Evolutionary conservation across 2,329 filamentous ascomycete genomes (phyloP), one percentile per base, ranked within the genome.

Genomic region (Rugonectria rugulosa): DNA sequence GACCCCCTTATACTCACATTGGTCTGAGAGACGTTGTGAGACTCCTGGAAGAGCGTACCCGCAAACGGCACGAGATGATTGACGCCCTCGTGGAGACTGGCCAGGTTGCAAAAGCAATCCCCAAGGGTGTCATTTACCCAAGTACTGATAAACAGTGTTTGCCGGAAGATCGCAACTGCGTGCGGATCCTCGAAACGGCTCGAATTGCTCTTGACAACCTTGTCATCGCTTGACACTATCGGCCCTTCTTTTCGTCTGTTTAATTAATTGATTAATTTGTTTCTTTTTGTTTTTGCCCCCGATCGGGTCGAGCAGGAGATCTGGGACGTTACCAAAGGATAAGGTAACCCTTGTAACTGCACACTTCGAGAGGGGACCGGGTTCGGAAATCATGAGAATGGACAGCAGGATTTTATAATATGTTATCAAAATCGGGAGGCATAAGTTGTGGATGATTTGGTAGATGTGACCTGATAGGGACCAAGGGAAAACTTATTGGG

Each of bases 21-120:
- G 84, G 84, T 0, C 72, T 88, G 4, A 81, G 76, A 64, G 83
- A 84, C 48, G 78, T 87, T 29, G 75, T 87, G 23, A 64, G 69
- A 10, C 70, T 79, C 56, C 77, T 88, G 70, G 83, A 87, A 63
- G 74, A 79, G 57, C 76, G 79, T 32, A 80, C 79, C 17, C 72
- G 70, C 23, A 69, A 68, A 42, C 72, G 84, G 2, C 84, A 87
- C 62, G 75, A 77, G 3, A 61, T 76, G 10, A 59, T 86, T 34
- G 83, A 87, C 47, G 71, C 72, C 8, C 66, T 82, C 55, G 45
- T 77, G 1, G 75, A 73, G 2, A 62, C 72, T 0, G 82, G 81
- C 3, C 51, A 72, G 19, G 21, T 70, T 29, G 46, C 64, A 24
- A 49, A 61, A 29, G 29, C 56, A 44, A 11, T 69, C 60, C 69